Conservation (phyloP, 2,329 filamentous ascomycete genomes). For the Lachnellula cervina region DNA sequence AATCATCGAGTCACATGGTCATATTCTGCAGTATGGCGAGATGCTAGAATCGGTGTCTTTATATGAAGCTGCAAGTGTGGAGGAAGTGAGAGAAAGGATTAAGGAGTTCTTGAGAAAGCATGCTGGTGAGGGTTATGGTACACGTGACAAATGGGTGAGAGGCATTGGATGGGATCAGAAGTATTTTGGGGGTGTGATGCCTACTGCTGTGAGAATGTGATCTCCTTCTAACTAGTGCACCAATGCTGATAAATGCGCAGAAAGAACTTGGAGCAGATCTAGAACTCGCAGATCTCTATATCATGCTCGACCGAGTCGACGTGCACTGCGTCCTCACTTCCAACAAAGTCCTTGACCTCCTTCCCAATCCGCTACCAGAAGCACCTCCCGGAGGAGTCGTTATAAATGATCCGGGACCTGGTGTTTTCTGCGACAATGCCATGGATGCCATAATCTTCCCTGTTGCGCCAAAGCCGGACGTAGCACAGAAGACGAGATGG, state of each 20-base stretch:
- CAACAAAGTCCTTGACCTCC: slow-evolving; percentile 54
- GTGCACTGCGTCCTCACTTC: slow-evolving; percentile 69
- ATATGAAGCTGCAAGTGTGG: slow-evolving; percentile 52
- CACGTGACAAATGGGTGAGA: slow-evolving; percentile 54
- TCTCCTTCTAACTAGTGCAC: slow-evolving; percentile 27
- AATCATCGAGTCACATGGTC: slow-evolving; percentile 67
- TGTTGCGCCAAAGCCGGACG: slow-evolving; percentile 52
- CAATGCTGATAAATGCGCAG: slow-evolving; percentile 33
- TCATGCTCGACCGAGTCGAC: slow-evolving; percentile 67
- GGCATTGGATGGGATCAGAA: slow-evolving; percentile 70
- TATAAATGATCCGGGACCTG: slow-evolving; percentile 54
- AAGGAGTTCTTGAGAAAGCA: slow-evolving; percentile 46
- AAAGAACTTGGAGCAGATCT: slow-evolving; percentile 50
- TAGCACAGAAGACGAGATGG: slow-evolving; percentile 48
- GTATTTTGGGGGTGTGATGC: slow-evolving; percentile 55
- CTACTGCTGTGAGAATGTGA: slow-evolving; percentile 47
- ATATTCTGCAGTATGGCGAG: slow-evolving; percentile 62
- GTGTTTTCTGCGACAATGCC: slow-evolving; percentile 70
- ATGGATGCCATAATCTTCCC: slow-evolving; percentile 54
- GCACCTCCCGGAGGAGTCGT: slow-evolving; percentile 60
- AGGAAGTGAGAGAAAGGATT: slow-evolving; percentile 50
- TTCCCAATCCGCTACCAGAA: slow-evolving; percentile 44
- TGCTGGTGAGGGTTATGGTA: slow-evolving; percentile 44
- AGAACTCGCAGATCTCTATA: slow-evolving; percentile 50
- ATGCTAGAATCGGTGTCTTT: slow-evolving; percentile 62